phyloP scores from a whole-genome alignment of 805 yeast genomes.

The Candida yuanshanica region DNA sequence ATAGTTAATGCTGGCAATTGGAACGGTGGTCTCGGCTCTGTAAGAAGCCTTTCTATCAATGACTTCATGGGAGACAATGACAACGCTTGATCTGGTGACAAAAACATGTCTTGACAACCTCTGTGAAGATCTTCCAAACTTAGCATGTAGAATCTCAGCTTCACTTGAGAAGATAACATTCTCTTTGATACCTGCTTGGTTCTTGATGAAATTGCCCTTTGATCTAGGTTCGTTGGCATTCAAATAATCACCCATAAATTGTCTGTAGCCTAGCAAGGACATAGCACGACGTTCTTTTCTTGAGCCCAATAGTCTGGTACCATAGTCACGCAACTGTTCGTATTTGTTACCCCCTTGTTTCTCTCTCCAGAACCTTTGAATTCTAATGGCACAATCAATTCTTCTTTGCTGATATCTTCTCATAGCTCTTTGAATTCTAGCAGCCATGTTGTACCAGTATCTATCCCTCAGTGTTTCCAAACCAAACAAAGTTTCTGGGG shows the following conservation, averaged over 20 bases:
- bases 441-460: slow-evolving; percentile 98
- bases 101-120: slow-evolving; percentile 69
- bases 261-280: slow-evolving; percentile 81
- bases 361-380: slow-evolving; percentile 80
- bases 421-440: slow-evolving; percentile 96
- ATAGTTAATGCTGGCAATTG: slow-evolving; percentile 52
- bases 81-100: slow-evolving; percentile 56
- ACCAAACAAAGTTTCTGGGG: slow-evolving; percentile 94
- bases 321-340: slow-evolving; percentile 81
- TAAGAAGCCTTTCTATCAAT: slow-evolving; percentile 56
- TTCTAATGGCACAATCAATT: slow-evolving; percentile 76
- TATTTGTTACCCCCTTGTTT: slow-evolving; percentile 75
- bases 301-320: slow-evolving; percentile 61
- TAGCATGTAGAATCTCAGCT: slow-evolving; percentile 77
- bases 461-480: slow-evolving; percentile 93
- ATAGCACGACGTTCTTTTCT: slow-evolving; percentile 86
- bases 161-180: slow-evolving; percentile 69
- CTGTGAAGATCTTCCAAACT: slow-evolving; percentile 88
- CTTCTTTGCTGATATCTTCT: slow-evolving; percentile 74
- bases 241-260: slow-evolving; percentile 91
- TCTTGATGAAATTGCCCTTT: slow-evolving; percentile 68
- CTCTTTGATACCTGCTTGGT: slow-evolving; percentile 64
- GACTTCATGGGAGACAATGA: slow-evolving; percentile 68
- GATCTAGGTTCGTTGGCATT: slow-evolving; percentile 75
- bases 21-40: slow-evolving; percentile 56